Evolutionary conservation across 495 filamentous ascomycete species (phyloP).

Genomic region (Annulohypoxylon bovei): DNA sequence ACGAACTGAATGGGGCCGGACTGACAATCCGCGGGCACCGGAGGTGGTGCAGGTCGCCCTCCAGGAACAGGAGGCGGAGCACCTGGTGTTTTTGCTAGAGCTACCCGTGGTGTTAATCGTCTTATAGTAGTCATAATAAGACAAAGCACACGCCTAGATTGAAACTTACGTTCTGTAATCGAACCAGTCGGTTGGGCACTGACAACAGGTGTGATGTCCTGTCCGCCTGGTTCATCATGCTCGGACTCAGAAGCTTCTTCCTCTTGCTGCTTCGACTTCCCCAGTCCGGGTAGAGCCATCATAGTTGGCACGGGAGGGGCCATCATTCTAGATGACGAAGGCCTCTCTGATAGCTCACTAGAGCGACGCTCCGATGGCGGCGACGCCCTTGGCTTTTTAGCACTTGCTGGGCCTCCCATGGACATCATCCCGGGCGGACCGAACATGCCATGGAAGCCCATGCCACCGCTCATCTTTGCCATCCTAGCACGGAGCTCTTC

Average conservation of each 20-base stretch:
- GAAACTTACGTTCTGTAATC: conserved; percentile 60
- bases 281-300: conserved; percentile 80
- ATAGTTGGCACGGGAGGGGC: conserved; percentile 77
- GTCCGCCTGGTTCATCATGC: conserved; percentile 47
- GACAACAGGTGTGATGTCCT: conserved; percentile 42
- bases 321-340: conserved; percentile 54
- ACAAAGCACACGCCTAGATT: conserved; percentile 32
- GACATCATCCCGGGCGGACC: conserved; percentile 78
- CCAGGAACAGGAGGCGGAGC: conserved; percentile 68
- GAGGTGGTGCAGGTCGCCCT: conserved; percentile 73
- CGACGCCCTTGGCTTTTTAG: conserved; percentile 72
- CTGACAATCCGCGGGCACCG: conserved; percentile 75
- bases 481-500: conserved; percentile 93
- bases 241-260: conserved; percentile 56
- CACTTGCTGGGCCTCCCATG: conserved; percentile 61
- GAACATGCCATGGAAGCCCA: conserved; percentile 97
- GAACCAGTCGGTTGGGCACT: conserved; percentile 51
- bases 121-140: conserved; percentile 43
- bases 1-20: conserved; percentile 35
- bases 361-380: conserved; percentile 55
- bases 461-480: conserved; percentile 98
- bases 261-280: conserved; percentile 50
- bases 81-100: conserved; percentile 47
- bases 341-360: conserved; percentile 60
- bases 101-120: conserved; percentile 52